Evolutionary conservation across 495 filamentous ascomycete species (phyloP).

Genomic region (Polyplosphaeria fusca): DNA sequence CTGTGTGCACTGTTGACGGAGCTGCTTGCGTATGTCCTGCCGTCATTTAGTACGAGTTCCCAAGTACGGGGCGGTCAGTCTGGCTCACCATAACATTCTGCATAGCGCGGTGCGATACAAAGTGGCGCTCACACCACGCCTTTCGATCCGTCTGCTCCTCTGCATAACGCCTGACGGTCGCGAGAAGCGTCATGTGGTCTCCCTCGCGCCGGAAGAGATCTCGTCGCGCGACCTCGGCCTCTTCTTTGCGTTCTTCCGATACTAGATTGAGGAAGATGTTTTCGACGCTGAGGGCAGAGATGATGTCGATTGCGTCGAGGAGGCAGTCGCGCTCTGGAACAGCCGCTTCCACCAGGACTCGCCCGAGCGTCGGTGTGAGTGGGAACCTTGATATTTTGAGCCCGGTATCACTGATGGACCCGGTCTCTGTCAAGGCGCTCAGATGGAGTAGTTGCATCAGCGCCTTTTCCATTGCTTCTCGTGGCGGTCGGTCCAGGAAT

Average conservation of each 20-base stretch:
- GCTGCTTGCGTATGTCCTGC: constrained; percentile 82
- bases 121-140: constrained; percentile 72
- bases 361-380: constrained; percentile 73
- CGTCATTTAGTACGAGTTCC: neutral
- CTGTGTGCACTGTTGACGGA: constrained; percentile 60
- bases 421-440: constrained; percentile 68
- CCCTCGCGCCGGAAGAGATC: constrained; percentile 79
- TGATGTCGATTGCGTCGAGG: constrained; percentile 83
- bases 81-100: constrained; percentile 66
- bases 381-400: constrained; percentile 77
- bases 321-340: constrained; percentile 68
- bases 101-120: constrained; percentile 82
- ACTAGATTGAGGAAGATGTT: constrained; percentile 79
- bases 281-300: constrained; percentile 82
- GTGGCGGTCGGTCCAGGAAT: constrained; percentile 74
- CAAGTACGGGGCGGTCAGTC: too few relatives aligned
- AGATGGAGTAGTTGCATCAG: constrained; percentile 75
- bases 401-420: constrained; percentile 71
- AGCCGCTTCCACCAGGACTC: constrained; percentile 78
- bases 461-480: constrained; percentile 77
- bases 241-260: constrained; percentile 77
- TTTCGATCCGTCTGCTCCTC: constrained; percentile 69
- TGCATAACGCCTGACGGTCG: constrained; percentile 76
- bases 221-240: constrained; percentile 66
- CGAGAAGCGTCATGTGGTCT: constrained; percentile 83